Evolutionary conservation across 805 yeast species (phyloP), one percentile per base, ranked within the genome.

Genomic region (Ogataea wickerhamii): DNA sequence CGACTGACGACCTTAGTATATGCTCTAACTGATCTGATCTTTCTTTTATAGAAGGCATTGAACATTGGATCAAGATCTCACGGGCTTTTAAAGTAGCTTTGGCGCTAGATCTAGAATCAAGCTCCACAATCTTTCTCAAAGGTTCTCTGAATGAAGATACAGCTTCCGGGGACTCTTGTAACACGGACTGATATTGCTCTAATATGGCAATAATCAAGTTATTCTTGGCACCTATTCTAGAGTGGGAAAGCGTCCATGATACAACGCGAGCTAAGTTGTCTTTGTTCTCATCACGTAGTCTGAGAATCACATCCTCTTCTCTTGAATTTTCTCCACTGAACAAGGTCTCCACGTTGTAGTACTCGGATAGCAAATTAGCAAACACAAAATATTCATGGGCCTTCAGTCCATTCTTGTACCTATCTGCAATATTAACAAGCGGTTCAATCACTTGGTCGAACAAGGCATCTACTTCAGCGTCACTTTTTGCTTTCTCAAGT

Each of bases 21-120:
- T 91, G 97, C 69, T 94, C 98, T 58, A 93, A 76, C 70, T 94
- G 98, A 63, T 91, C 97, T 22, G 95, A 82, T 70, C 98, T 81
- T 67, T 93, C 99, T 64, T 86, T 80, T 47, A 88, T 82, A 3
- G 98, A 88, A 26, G 99, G 99, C 67, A 93, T 73, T 21, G 98
- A 87, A 62, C 97, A 93, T 71, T 89, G 96, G 55, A 93, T 93
- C 55, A 93, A 76, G 43, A 94, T 84, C 67, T 94, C 99, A 61
- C 98, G 80, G 2, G 98, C 97, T 64, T 87, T 88, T 58, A 93
- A 71, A 19, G 96, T 87, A 35, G 91, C 97, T 71, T 89, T 91
- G 20, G 96, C 91, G 25, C 96, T 80, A 6, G 87, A 78, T 60
- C 96, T 82, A 18, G 93, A 76, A 53, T 91, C 98, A 48, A 93